Evolutionary conservation across 495 filamentous ascomycete genomes (phyloP).

Genomic region (Podospora pseudocomata): DNA sequence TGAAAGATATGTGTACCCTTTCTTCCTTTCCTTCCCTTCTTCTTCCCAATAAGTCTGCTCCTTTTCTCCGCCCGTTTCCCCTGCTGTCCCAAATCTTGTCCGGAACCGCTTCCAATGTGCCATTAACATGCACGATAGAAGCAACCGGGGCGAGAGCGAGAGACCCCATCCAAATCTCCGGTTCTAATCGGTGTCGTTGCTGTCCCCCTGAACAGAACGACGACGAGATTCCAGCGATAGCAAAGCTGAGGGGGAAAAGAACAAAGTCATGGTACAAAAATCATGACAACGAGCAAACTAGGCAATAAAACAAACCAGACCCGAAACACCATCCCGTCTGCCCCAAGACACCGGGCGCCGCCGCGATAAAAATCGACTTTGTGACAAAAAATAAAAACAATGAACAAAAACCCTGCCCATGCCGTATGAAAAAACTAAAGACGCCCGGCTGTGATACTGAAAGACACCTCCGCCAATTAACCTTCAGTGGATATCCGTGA

Average conservation of each 20-base stretch:
- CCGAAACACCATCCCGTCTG: slow-evolving; percentile 22
- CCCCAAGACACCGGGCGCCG: slow-evolving; percentile 28
- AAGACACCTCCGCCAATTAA: slow-evolving; percentile 12
- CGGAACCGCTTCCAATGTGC: neutral
- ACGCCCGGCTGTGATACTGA: slow-evolving; percentile 9
- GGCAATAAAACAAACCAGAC: slow-evolving; percentile 14
- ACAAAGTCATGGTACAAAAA: neutral
- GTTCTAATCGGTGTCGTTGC: neutral
- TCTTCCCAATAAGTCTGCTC: slow-evolving; percentile 7
- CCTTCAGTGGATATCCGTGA: slow-evolving; percentile 17
- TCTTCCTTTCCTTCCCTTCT: slow-evolving; percentile 2
- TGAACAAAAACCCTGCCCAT: slow-evolving; percentile 12
- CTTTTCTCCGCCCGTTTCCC: slow-evolving; percentile 5
- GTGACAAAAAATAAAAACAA: slow-evolving; percentile 14
- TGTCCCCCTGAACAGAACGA: neutral
- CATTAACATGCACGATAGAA: slow-evolving; percentile 9
- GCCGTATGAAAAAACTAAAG: slow-evolving; percentile 10
- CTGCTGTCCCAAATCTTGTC: slow-evolving; percentile 13
- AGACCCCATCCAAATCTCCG: neutral
- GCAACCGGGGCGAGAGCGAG: slow-evolving; percentile 9
- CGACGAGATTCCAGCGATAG: neutral
- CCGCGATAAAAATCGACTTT: slow-evolving; percentile 27
- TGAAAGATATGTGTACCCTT: slow-evolving; percentile 7
- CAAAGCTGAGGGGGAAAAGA: neutral
- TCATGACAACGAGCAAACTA: neutral